Evolutionary conservation across 371 early-diverging fungal genomes (phyloP).

Genomic region (Chytridium lagenaria): DNA sequence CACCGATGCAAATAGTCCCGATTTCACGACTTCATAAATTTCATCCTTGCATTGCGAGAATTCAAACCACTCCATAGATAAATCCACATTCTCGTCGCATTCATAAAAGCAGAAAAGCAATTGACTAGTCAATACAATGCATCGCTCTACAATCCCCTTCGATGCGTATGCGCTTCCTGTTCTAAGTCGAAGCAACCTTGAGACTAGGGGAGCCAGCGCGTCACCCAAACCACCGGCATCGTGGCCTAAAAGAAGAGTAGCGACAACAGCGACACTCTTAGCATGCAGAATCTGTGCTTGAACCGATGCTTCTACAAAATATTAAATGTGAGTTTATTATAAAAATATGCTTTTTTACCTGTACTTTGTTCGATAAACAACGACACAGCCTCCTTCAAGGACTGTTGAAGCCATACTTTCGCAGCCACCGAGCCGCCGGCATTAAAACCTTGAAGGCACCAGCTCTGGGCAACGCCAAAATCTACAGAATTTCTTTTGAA

Average conservation of each 20-base stretch:
- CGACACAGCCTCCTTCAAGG: not conserved
- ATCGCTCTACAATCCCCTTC: slow-evolving; percentile 12
- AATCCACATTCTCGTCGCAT: not conserved
- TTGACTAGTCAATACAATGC: not conserved
- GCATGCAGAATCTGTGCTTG: not conserved
- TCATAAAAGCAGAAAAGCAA: not conserved
- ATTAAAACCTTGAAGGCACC: not conserved
- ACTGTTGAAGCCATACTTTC: not conserved
- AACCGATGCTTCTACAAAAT: not conserved
- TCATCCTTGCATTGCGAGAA: not conserved
- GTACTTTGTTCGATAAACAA: not conserved
- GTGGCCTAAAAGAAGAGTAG: not conserved
- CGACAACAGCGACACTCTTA: not conserved
- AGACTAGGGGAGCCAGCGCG: not conserved
- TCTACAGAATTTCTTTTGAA: not conserved
- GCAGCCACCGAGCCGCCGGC: not conserved
- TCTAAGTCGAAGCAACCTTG: slow-evolving; percentile 1
- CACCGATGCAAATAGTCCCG: not conserved
- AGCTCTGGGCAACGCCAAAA: not conserved
- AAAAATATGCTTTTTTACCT: slow-evolving; percentile 1
- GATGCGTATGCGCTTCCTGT: slow-evolving; percentile 22
- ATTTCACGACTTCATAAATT: not conserved
- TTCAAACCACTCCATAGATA: not conserved
- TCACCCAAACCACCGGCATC: not conserved
- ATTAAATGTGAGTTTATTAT: not conserved